phyloP scores from a whole-genome alignment of 306 rosid species.

The Pyrus communis region DNA sequence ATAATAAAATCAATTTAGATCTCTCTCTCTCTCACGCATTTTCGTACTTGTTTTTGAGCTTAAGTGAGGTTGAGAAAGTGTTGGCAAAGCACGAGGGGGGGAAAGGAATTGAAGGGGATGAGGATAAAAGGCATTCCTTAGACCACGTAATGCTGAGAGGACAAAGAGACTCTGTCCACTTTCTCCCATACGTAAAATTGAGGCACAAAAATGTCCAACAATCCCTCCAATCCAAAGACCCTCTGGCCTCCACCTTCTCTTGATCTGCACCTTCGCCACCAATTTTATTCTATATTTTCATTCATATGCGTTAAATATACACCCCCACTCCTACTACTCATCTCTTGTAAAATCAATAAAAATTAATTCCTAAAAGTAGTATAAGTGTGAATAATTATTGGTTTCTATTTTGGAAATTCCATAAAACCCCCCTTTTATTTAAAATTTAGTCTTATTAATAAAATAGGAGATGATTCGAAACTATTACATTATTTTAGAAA shows the following conservation, averaged over 20 bases:
- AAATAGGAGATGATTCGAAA: too few relatives aligned
- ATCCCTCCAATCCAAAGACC: not conserved
- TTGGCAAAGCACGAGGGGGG: not conserved
- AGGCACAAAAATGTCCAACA: slow-evolving; percentile 38
- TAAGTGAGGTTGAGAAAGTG: not conserved
- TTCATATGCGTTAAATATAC: slow-evolving; percentile 10
- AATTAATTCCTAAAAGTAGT: too few relatives aligned
- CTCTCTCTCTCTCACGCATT: not conserved
- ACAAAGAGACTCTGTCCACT: slow-evolving; percentile 23
- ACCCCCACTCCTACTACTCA: not conserved
- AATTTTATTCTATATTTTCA: not conserved
- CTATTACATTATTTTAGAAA: too few relatives aligned
- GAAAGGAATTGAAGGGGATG: not conserved
- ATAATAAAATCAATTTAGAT: too few relatives aligned
- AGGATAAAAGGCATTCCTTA: slow-evolving; percentile 28
- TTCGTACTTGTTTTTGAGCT: not conserved
- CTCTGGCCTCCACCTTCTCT: slow-evolving; percentile 1
- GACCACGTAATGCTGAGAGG: slow-evolving; percentile 31
- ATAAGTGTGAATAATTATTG: not conserved
- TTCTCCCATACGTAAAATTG: not conserved
- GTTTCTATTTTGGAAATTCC: too few relatives aligned
- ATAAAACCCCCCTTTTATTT: too few relatives aligned
- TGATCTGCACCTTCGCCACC: slow-evolving; percentile 21
- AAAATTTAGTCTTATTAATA: too few relatives aligned
- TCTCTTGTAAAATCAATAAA: too few relatives aligned